Percentiles rank a stretch among this genome's conserved stretches.
phyloP scores from a whole-genome alignment of 2,329 filamentous ascomycete genomes.

The Trichophyton benhamiae region DNA sequence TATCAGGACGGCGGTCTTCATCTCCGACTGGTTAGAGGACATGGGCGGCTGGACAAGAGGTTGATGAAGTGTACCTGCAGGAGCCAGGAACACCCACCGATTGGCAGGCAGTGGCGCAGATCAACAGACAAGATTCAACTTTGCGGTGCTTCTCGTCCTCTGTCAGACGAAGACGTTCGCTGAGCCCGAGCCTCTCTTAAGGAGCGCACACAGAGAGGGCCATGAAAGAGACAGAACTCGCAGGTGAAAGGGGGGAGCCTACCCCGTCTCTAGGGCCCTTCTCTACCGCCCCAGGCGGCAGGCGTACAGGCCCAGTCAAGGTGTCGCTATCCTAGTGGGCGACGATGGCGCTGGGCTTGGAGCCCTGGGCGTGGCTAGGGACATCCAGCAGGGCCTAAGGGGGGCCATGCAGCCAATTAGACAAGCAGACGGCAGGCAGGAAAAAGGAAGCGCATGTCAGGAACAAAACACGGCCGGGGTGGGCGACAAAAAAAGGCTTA shows the following conservation, averaged over 20 bases:
- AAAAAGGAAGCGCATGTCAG: not conserved
- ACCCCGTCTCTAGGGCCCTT: too few species aligned
- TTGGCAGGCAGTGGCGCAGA: not conserved
- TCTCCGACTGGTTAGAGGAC: not conserved
- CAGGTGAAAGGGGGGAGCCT: too few species aligned
- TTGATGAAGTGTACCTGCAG: not conserved
- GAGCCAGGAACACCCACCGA: not conserved
- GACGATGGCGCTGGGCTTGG: not conserved
- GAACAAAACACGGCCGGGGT: not conserved
- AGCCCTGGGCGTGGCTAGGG: not conserved
- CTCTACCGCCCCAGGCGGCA: too few species aligned
- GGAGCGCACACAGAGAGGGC: too few species aligned
- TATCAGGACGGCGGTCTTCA: not conserved
- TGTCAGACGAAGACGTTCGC: too few species aligned
- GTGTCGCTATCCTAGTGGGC: not conserved
- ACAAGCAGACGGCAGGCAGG: not conserved
- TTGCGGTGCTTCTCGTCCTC: not conserved
- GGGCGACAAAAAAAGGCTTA: not conserved
- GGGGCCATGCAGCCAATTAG: not conserved
- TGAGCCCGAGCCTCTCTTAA: too few species aligned
- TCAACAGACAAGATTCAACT: not conserved
- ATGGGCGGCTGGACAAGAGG: not conserved
- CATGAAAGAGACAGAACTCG: too few species aligned
- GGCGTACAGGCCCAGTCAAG: not conserved
- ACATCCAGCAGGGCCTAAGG: not conserved